Conservation (phyloP, 768 basidiomycete species). For the Hypholoma sublateritium region DNA sequence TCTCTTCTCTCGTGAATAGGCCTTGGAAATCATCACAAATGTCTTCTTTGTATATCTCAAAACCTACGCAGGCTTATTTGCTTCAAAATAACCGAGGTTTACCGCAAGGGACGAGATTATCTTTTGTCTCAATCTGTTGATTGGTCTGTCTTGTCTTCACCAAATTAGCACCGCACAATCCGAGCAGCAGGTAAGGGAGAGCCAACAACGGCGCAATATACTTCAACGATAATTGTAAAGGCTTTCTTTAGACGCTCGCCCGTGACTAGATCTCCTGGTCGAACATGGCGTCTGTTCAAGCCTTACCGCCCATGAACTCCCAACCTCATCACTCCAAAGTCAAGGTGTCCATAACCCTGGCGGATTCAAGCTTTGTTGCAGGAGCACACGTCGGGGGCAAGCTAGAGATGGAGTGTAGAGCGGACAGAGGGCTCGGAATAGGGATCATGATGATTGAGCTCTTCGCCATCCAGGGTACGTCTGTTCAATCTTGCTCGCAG, state of each 20-base stretch:
- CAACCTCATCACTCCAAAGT: constrained; percentile 79
- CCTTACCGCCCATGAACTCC: constrained; percentile 71
- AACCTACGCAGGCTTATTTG: constrained; percentile 11
- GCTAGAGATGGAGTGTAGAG: constrained; percentile 77
- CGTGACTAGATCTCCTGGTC: not conserved
- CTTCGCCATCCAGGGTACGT: constrained; percentile 67
- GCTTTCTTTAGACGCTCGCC: not conserved
- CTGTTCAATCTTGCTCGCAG: not conserved
- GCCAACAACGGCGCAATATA: not conserved
- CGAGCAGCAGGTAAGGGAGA: constrained; percentile 9
- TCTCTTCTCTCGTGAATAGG: constrained; percentile 16
- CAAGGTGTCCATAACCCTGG: constrained; percentile 61
- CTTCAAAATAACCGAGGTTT: constrained; percentile 10
- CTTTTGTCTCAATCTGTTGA: constrained; percentile 16
- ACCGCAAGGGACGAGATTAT: constrained; percentile 9
- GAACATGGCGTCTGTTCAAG: constrained; percentile 20
- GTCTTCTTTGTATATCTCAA: constrained; percentile 9
- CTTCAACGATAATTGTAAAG: not conserved
- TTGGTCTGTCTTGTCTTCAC: constrained; percentile 11
- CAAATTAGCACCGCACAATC: constrained; percentile 1
- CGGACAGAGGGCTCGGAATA: constrained; percentile 73
- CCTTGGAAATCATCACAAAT: constrained; percentile 11
- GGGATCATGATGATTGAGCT: constrained; percentile 78
- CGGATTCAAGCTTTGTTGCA: constrained; percentile 62
- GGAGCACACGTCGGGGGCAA: constrained; percentile 69